Conservation (phyloP, 305 asterid species). For the Solanum hybrid region DNA sequence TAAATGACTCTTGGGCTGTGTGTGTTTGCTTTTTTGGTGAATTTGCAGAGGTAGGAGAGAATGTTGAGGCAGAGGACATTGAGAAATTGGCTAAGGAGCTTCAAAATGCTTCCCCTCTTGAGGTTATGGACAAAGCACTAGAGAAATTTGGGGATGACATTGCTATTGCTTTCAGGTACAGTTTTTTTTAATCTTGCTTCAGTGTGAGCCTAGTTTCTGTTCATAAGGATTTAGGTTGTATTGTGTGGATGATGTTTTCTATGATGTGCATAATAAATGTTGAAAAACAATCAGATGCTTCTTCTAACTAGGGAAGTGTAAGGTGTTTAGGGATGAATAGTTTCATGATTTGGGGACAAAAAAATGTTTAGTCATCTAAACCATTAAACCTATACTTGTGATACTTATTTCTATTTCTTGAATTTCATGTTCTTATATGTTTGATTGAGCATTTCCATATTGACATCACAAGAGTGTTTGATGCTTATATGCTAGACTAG, state of each 20-base stretch:
- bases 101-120: slow-evolving; percentile 79
- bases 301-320: neutral
- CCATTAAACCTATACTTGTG: neutral
- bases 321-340: neutral
- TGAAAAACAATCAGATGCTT: neutral
- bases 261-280: neutral
- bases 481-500: neutral
- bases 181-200: neutral
- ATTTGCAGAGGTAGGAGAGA: slow-evolving; percentile 43
- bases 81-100: slow-evolving; percentile 62
- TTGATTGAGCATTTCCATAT: neutral
- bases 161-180: slow-evolving; percentile 97
- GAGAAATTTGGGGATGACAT: slow-evolving; percentile 79
- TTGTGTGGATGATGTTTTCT: neutral
- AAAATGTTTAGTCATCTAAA: neutral
- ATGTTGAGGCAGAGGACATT: slow-evolving; percentile 52
- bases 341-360: neutral
- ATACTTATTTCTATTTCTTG: neutral
- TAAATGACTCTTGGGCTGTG: neutral
- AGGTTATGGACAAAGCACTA: slow-evolving; percentile 88
- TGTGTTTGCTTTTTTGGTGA: slow-evolving; percentile 3
- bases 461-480: neutral
- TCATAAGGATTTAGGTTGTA: neutral
- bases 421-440: neutral
- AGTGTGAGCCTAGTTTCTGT: neutral